phyloP scores from a whole-genome alignment of 345 rosid genomes.

The Eucalyptus marginata region DNA sequence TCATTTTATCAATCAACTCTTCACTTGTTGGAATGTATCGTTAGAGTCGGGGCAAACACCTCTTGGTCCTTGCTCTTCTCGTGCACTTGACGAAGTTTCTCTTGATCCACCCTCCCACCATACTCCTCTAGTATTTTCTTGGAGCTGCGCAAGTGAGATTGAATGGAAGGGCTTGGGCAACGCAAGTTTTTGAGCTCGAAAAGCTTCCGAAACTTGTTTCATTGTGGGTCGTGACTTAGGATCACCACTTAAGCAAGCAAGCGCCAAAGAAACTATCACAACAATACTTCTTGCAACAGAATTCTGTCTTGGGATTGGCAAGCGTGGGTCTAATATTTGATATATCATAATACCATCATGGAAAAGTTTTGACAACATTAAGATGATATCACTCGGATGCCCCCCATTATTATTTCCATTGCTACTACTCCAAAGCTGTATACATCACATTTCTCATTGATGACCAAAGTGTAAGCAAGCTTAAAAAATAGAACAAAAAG shows the following conservation, averaged over 20 bases:
- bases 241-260: no score
- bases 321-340: not conserved
- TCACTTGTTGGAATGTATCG: not conserved
- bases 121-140: not conserved
- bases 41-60: not conserved
- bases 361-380: not conserved
- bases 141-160: not conserved
- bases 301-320: not conserved
- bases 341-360: not conserved
- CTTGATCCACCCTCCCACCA: not conserved
- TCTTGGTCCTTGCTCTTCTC: not conserved
- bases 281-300: not conserved
- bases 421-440: conserved; percentile 8
- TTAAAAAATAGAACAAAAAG: not conserved
- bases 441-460: conserved; percentile 6
- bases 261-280: no score
- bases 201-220: no score
- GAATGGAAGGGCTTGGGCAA: no score
- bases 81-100: not conserved
- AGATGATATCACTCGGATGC: conserved; percentile 4
- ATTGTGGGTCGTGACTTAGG: no score
- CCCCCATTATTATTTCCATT: conserved; percentile 3
- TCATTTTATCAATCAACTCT: not conserved
- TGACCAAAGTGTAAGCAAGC: conserved; percentile 7
- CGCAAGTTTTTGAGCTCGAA: no score